Evolutionary conservation across 179 eudicot species (phyloP).

Genomic region (Silene vulgaris): DNA sequence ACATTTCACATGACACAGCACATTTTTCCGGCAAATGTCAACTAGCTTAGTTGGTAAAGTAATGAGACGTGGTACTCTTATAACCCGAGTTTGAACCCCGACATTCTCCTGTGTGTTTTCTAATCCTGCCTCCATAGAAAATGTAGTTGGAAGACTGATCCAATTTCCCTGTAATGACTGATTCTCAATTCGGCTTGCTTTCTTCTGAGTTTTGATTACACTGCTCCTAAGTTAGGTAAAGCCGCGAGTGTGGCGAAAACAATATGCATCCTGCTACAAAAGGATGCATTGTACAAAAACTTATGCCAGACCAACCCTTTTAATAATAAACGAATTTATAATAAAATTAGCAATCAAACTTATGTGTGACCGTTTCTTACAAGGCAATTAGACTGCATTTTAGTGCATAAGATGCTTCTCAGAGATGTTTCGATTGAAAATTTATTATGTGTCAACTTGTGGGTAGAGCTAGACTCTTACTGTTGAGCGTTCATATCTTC

Average conservation of each 20-base stretch:
- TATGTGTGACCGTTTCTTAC: background rate
- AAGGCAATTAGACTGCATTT: background rate
- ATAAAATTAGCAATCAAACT: background rate
- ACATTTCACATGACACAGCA: too few species aligned
- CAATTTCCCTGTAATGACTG: background rate
- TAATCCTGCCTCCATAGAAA: background rate
- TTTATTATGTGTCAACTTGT: background rate
- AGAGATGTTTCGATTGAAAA: background rate
- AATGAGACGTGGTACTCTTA: too few species aligned
- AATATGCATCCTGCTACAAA: too few species aligned
- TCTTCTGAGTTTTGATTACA: too few species aligned
- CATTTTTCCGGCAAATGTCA: too few species aligned
- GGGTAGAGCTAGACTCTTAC: slow-evolving; percentile 10
- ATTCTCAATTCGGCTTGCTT: too few species aligned
- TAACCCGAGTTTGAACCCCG: too few species aligned
- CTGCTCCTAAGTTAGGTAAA: background rate
- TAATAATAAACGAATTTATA: too few species aligned
- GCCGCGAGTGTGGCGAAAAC: background rate
- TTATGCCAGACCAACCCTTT: too few species aligned
- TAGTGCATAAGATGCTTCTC: background rate
- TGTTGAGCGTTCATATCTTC: slow-evolving; percentile 13
- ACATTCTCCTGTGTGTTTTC: too few species aligned
- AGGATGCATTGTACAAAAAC: too few species aligned
- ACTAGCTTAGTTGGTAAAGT: too few species aligned
- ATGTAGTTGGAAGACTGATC: background rate